Evolutionary conservation across 1,284 basidiomycete species (phyloP), one percentile per base, ranked within the genome.

Genomic region (Cryptococcus wingfieldii): DNA sequence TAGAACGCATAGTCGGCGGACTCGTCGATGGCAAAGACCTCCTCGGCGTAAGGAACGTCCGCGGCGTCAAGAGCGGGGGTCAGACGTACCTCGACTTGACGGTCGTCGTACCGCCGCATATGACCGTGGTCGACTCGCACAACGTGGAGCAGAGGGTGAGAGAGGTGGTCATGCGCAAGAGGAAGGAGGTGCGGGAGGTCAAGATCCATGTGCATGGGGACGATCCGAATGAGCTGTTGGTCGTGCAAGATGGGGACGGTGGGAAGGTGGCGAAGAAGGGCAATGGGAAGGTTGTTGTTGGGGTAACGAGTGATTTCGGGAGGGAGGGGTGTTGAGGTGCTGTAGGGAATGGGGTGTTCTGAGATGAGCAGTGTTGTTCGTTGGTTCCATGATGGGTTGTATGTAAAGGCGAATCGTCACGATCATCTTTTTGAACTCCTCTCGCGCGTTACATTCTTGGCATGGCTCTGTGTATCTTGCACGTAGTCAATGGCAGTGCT

Each of bases 151-250:
- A 78, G 39, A 76, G 80, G 64, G 89, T 94, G 37, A 70, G 80
- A 37, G 77, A 78, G 51, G 80, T 81, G 38, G 78, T 94, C 60
- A 85, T 83, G 75, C 72, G 76, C 5, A 83, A 80, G 38, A 79
- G 83, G 71, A 85, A 79, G 71, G 89, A 91, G 68, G 81, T 91
- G n/a, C 78, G 84, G 19, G 90, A 92, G 69, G 88, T 93, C 38
- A 78, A 84, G 64, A 82, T 94, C 27, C 85, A 82, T 67, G 90
- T 92, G 0, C 76, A 77, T 53, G 72, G 67, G 5, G 60, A 65
- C 34, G 69, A 64, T 28, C 57, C 47, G 14, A 50, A 53, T 28
- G 59, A 60, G 50, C 43, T 47, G 54, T 31, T 28, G 31, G 13
- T 41, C 19, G 31, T 34, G 31, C 7, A 34, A 4, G 19, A 38